Conservation (phyloP, 306 rosid species). For the Vigna radiata region DNA sequence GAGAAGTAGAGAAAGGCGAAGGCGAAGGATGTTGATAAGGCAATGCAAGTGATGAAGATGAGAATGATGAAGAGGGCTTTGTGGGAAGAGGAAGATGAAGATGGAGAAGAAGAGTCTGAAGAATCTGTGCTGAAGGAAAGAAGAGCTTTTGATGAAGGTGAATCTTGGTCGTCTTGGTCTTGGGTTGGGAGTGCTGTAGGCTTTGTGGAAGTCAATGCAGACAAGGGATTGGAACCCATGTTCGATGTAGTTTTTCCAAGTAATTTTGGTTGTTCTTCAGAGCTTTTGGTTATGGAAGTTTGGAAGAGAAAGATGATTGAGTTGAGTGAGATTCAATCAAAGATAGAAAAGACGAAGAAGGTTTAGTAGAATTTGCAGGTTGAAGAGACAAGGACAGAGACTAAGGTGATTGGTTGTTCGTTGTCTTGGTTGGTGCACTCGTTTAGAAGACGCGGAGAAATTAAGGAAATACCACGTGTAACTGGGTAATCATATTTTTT, state of each 20-base stretch:
- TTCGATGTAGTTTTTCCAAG: neutral
- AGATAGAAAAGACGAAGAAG: neutral
- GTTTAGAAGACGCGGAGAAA: neutral
- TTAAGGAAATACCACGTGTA: neutral
- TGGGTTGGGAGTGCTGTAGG: slow-evolving; percentile 53
- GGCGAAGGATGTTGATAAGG: slow-evolving; percentile 72
- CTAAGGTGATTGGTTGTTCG: neutral
- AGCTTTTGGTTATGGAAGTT: neutral
- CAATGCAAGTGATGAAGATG: slow-evolving; percentile 57
- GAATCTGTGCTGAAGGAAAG: slow-evolving; percentile 76
- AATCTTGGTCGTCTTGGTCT: slow-evolving; percentile 71
- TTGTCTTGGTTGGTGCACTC: slow-evolving; percentile 4
- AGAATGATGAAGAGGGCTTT: slow-evolving; percentile 74
- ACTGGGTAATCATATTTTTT: no score
- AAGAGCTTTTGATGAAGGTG: slow-evolving; percentile 65
- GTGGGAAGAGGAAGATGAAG: slow-evolving; percentile 44
- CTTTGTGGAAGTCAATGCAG: slow-evolving; percentile 49
- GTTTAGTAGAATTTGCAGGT: neutral
- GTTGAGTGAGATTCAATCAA: slow-evolving; percentile 37
- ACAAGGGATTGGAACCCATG: slow-evolving; percentile 70
- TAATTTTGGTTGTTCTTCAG: neutral
- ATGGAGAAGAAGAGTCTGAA: slow-evolving; percentile 34
- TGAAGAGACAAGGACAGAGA: neutral
- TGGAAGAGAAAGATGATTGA: neutral
- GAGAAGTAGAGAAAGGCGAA: slow-evolving; percentile 78